Percentiles rank a stretch among this genome's conserved stretches.
These are phyloP conservation scores for Vinca minor DNA, from an alignment of 257 asterid species.

Conservation along the genomic window DNA sequence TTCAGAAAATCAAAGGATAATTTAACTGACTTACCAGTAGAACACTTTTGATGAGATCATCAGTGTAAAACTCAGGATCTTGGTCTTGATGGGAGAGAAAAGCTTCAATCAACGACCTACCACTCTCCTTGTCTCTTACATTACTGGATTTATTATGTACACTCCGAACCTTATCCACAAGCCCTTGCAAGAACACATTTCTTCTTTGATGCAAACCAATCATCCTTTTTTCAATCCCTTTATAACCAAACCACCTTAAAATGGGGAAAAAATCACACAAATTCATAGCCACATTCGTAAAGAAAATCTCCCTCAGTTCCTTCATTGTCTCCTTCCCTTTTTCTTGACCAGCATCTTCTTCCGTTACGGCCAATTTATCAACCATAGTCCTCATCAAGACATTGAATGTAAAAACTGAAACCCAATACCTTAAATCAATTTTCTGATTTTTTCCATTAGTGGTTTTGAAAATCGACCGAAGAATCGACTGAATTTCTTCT, in stretches of 20 bases:
- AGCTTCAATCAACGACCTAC: slow-evolving; percentile 20
- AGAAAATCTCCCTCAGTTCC: slow-evolving; percentile 21
- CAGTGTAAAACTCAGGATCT: slow-evolving; percentile 48
- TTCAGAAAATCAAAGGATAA: background rate
- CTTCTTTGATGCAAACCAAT: slow-evolving; percentile 25
- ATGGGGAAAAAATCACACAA: slow-evolving; percentile 50
- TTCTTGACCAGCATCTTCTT: slow-evolving; percentile 28
- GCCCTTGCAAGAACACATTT: slow-evolving; percentile 25
- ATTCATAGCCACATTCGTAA: slow-evolving; percentile 14
- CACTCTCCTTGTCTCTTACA: background rate
- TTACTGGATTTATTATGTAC: background rate
- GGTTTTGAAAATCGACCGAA: slow-evolving; percentile 12
- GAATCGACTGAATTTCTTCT: slow-evolving; percentile 20
- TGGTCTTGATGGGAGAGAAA: slow-evolving; percentile 31
- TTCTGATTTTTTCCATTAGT: slow-evolving; percentile 1
- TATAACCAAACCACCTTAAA: slow-evolving; percentile 47
- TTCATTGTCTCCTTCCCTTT: slow-evolving; percentile 25
- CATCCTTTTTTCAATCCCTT: slow-evolving; percentile 38
- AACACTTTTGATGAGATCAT: slow-evolving; percentile 39
- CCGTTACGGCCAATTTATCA: slow-evolving; percentile 30
- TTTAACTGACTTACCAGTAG: slow-evolving; percentile 24
- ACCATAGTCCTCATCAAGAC: slow-evolving; percentile 26
- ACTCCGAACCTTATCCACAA: slow-evolving; percentile 27
- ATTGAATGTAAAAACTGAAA: slow-evolving; percentile 24
- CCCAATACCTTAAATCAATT: slow-evolving; percentile 30